Base-by-base conservation (phyloP, 2,329 filamentous ascomycete genomes). In the Penicillium sp. region DNA sequence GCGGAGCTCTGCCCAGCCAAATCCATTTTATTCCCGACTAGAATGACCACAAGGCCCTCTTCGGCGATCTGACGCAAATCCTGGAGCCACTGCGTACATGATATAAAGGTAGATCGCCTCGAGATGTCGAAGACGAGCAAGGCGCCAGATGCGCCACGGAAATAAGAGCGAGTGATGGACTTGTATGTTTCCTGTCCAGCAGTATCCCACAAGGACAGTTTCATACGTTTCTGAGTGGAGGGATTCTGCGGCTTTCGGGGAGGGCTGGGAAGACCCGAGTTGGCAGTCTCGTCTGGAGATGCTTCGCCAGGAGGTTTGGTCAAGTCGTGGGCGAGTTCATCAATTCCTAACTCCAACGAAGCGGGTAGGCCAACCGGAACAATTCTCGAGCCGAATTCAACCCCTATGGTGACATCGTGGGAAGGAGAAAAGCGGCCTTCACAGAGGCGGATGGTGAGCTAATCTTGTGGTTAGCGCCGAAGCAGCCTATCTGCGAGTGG, bases 141-240 rank as follows among this genome's bases (percentile, higher is more conserved):
- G 4, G 87, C 87, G 26, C 87, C 87, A 0, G 82, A 85, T 32
- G 87, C 86, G 64, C 91, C 92, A 46, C 92, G 88, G 75, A 96
- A 96, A 77, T 97, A 97, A 55, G 89, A 94, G 48, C 93, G 82
- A 7, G 93, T 97, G 52, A 97, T 94, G 37, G 89, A 93, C 73
- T 97, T 97, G 80, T 97, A 97, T 10, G 91, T 96, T 78, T 97
- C 93, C 73, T 97, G 93, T 21, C 93, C 93, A 13, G 93, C 93
- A 1, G 93, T 97, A 69, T 97, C 93, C 93, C 93, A 97, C 9
- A 97, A 80, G 37, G 87, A 91, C 4, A 96, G 82, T 75, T 96
- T 96, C 91, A 96, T 96, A 76, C 93, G 88, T 85, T 84, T 84
- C 62, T 85, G 82, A 36, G 62, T 59, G 32, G 70, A 68, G 12